Conservation (phyloP, 2,329 filamentous ascomycete species). For the Blastomyces parvus region DNA sequence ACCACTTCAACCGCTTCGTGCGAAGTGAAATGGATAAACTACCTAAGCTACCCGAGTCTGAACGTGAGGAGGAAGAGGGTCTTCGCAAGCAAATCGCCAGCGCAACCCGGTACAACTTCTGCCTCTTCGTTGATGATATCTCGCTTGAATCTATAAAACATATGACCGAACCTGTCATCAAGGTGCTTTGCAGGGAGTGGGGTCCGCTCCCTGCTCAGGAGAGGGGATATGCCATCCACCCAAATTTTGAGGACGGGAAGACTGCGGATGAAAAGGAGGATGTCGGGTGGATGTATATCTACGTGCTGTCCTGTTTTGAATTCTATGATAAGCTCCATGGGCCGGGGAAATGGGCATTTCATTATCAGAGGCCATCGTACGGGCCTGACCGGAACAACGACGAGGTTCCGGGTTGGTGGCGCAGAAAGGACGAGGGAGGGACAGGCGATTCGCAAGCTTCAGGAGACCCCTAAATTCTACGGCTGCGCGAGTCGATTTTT, state of each 20-base stretch:
- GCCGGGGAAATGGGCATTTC: not conserved
- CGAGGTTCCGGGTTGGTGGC: constrained; percentile 2
- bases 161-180: constrained; percentile 14
- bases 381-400: not conserved
- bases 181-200: constrained; percentile 14
- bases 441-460: not conserved
- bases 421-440: not conserved
- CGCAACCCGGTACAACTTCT: constrained; percentile 15
- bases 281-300: constrained; percentile 18
- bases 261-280: constrained; percentile 15
- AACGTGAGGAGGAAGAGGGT: not conserved
- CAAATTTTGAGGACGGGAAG: constrained; percentile 16
- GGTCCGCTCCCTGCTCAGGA: constrained; percentile 11
- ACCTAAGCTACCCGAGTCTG: not conserved
- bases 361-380: constrained; percentile 3
- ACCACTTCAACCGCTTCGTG: constrained; percentile 13
- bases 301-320: not conserved
- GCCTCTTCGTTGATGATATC: constrained; percentile 17
- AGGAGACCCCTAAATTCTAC: not conserved
- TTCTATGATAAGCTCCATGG: constrained; percentile 5
- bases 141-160: constrained; percentile 16
- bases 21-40: constrained; percentile 6
- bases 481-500: not conserved
- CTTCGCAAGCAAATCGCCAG: not conserved
- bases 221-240: constrained; percentile 14